Percentiles rank a stretch among this genome's conserved stretches.
These are phyloP conservation scores for Nicotiana sylvestris DNA, from an alignment of 257 asterid genomes.

Conservation along the genomic window DNA sequence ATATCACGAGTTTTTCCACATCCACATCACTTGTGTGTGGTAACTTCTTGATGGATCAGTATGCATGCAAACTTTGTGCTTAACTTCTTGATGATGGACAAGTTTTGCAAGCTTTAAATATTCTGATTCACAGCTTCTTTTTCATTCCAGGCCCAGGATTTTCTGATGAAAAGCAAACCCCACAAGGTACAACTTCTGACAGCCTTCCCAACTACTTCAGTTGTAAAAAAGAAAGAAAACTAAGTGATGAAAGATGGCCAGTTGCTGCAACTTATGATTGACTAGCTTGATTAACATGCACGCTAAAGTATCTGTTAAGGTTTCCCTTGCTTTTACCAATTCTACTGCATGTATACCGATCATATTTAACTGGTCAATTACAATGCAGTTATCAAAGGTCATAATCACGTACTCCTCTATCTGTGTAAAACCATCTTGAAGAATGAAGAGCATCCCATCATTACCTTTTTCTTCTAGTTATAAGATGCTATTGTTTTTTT, in stretches of 20 bases:
- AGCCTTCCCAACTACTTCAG: neutral
- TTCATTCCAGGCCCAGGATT: conserved; percentile 63
- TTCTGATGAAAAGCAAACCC: conserved; percentile 71
- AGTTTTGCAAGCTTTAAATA: neutral
- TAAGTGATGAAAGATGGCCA: neutral
- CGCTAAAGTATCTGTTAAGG: neutral
- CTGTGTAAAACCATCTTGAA: neutral
- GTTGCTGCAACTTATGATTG: conserved; percentile 1
- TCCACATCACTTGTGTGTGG: neutral
- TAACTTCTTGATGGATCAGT: neutral
- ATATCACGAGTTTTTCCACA: neutral
- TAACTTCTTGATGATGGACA: neutral
- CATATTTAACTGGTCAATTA: neutral
- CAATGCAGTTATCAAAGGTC: neutral
- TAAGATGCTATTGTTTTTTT: neutral
- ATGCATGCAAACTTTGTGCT: neutral
- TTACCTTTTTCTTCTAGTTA: neutral
- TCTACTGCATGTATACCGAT: neutral
- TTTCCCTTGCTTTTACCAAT: neutral
- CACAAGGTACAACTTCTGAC: conserved; percentile 62
- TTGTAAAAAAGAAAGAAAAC: conserved; percentile 1
- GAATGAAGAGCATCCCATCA: neutral
- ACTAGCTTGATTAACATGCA: neutral
- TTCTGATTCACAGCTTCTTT: conserved; percentile 4
- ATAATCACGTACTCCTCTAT: neutral